Percentiles rank a stretch among this genome's conserved stretches.
phyloP scores from a whole-genome alignment of 208 protist species.

The Crithidia brevicula region DNA sequence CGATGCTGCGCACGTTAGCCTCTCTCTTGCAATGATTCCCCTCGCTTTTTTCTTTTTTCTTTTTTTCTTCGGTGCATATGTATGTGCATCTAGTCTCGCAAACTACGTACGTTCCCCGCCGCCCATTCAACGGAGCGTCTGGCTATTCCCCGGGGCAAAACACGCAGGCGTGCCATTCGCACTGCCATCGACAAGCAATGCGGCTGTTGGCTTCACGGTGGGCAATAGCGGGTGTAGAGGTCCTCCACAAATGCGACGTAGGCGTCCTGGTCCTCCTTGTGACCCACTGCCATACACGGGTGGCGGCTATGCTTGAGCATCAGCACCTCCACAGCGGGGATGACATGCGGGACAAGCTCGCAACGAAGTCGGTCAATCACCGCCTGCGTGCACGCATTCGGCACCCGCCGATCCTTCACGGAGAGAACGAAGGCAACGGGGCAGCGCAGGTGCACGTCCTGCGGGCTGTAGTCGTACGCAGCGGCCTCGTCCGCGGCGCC shows the following conservation, averaged over 20 bases:
- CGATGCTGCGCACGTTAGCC: no score
- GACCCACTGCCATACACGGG: constrained; percentile 73
- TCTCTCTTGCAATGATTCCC: no score
- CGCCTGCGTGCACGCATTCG: constrained; percentile 66
- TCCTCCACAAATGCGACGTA: constrained; percentile 85
- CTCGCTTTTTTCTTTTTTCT: no score
- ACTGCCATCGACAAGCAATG: no score
- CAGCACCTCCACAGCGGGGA: constrained; percentile 84
- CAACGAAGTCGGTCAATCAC: constrained; percentile 66
- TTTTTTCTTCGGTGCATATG: no score
- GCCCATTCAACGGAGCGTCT: no score
- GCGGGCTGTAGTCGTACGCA: constrained; percentile 66
- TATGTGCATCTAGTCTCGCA: no score
- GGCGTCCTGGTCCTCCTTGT: constrained; percentile 79
- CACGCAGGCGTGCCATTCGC: no score
- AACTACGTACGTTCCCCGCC: no score
- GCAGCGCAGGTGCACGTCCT: constrained; percentile 63
- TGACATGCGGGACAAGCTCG: constrained; percentile 64
- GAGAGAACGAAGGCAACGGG: constrained; percentile 88
- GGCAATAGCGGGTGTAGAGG: constrained; percentile 78
- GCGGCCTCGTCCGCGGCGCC: constrained; percentile 36
- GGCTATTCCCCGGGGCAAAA: no score
- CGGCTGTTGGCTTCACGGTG: constrained; percentile 11
- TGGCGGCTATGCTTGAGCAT: constrained; percentile 77
- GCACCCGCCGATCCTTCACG: constrained; percentile 66